Evolutionary conservation across 495 filamentous ascomycete genomes (phyloP).

Genomic region (Parathielavia hyrcaniae): DNA sequence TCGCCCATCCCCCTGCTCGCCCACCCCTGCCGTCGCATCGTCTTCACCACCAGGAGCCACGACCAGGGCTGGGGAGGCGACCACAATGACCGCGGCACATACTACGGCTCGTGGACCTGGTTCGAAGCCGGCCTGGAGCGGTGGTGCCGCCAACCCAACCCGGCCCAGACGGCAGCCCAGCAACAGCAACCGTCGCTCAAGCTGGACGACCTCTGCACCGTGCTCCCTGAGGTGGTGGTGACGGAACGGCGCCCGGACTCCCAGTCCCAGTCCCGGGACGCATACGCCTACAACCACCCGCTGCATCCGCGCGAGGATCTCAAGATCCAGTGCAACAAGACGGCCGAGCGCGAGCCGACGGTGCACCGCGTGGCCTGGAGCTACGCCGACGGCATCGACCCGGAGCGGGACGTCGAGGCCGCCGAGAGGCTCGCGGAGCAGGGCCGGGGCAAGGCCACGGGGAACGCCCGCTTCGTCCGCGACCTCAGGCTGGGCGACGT

Average conservation of each 20-base stretch:
- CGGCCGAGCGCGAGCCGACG: slow-evolving; percentile 29
- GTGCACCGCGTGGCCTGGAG: slow-evolving; percentile 54
- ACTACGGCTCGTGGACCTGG: slow-evolving; percentile 59
- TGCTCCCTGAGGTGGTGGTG: slow-evolving; percentile 18
- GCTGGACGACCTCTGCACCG: slow-evolving; percentile 18
- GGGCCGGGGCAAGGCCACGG: slow-evolving; percentile 51
- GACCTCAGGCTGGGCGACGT: slow-evolving; percentile 57
- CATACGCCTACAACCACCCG: slow-evolving; percentile 31
- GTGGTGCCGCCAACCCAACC: slow-evolving; percentile 25
- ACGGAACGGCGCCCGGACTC: not conserved
- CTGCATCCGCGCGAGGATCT: slow-evolving; percentile 37
- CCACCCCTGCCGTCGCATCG: slow-evolving; percentile 51
- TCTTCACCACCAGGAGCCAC: slow-evolving; percentile 57
- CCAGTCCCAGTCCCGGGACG: too few relatives aligned
- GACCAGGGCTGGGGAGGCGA: slow-evolving; percentile 61
- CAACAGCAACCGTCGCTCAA: slow-evolving; percentile 6
- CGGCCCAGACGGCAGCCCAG: not conserved
- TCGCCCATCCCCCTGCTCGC: slow-evolving; percentile 29
- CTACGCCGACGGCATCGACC: slow-evolving; percentile 42
- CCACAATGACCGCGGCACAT: slow-evolving; percentile 39
- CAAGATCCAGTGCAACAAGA: slow-evolving; percentile 51
- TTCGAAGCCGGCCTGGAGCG: slow-evolving; percentile 58
- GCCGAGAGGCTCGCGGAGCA: slow-evolving; percentile 29
- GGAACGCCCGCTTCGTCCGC: slow-evolving; percentile 52
- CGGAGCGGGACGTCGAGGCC: slow-evolving; percentile 39